Conservation (phyloP, 2,329 filamentous ascomycete species). For the Trichoderma guizhouense region DNA sequence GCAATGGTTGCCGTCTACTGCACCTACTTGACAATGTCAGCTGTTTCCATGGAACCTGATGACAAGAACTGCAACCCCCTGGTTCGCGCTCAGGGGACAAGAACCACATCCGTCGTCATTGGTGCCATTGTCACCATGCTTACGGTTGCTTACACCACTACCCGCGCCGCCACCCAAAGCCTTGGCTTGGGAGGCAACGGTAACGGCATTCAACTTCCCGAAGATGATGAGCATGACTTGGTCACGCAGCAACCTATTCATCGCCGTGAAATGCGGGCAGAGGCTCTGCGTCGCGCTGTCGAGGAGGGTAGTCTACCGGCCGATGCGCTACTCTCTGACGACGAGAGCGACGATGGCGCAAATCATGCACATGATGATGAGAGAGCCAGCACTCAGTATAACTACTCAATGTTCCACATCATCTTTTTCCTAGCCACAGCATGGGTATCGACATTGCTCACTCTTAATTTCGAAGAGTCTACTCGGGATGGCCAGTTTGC, state of each 20-base stretch:
- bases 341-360: constrained; percentile 61
- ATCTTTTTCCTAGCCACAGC: constrained; percentile 96
- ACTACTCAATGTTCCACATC: constrained; percentile 91
- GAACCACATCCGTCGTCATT: constrained; percentile 85
- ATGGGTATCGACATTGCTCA: constrained; percentile 89
- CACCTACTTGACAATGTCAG: constrained; percentile 97
- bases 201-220: constrained; percentile 53
- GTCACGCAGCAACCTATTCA: constrained; percentile 78
- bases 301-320: constrained; percentile 90
- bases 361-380: constrained; percentile 79
- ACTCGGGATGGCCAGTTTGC: constrained; percentile 72
- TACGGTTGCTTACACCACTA: constrained; percentile 96
- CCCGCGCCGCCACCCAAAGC: constrained; percentile 87
- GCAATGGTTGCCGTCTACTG: constrained; percentile 98
- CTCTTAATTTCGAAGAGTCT: constrained; percentile 66
- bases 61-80: constrained; percentile 91
- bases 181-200: constrained; percentile 64
- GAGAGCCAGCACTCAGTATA: constrained; percentile 86
- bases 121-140: constrained; percentile 95
- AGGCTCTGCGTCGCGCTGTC: constrained; percentile 85
- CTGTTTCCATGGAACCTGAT: constrained; percentile 97
- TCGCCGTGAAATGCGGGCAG: constrained; percentile 87
- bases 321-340: constrained; percentile 76
- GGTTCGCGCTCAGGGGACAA: constrained; percentile 77
- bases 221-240: constrained; percentile 80